Base-by-base conservation (phyloP, 2,329 filamentous ascomycete species). In the Pestalotiopsis sp. region DNA sequence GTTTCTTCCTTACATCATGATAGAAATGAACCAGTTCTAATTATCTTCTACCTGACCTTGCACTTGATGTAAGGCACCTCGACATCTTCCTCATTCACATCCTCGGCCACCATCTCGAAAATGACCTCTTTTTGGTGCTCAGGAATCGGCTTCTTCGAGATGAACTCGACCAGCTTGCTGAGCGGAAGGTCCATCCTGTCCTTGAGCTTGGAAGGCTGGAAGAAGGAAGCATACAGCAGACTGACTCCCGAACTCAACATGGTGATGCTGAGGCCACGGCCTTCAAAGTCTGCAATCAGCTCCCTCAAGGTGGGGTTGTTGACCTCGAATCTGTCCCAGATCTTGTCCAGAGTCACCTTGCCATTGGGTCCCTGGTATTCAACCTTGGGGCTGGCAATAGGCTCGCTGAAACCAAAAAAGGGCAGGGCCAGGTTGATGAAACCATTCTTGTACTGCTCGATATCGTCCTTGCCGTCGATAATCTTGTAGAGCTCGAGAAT, bases 241-340 rank as follows among this genome's bases (percentile, higher is more conserved):
- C 94, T 98, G 72, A 98, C 95, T 1, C 95, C 96, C n/a, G 94
- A 97, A 85, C 94, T 97, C 76, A 99, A 87, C 95, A 98, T 98
- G 69, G 90, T 93, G 67, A 98, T 91, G 23, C 84, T 90, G 67
- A 99, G 84, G 1, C 96, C 96, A 78, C 91, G 91, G 76, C 90
- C 87, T 78, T 93, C 88, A 79, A 99, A 98, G 76, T 93, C 83
- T 67, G 93, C 90, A 31, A 98, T 81, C 76, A 99, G 93, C 79
- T 98, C 90, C 77, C 89, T 86, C 64, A 99, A 85, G 2, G 94
- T 95, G 64, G 98, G 89, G 78, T 99, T 90, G 17, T 92, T 87
- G 45, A 97, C 86, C 84, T 98, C 95, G 76, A 98, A 98, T 52
- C 96, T 92, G 81, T 98, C 96, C 96, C 96, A 99, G 67, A 99